Evolutionary conservation across 2,329 filamentous ascomycete genomes (phyloP).

Genomic region (Pseudogymnoascus sp.): DNA sequence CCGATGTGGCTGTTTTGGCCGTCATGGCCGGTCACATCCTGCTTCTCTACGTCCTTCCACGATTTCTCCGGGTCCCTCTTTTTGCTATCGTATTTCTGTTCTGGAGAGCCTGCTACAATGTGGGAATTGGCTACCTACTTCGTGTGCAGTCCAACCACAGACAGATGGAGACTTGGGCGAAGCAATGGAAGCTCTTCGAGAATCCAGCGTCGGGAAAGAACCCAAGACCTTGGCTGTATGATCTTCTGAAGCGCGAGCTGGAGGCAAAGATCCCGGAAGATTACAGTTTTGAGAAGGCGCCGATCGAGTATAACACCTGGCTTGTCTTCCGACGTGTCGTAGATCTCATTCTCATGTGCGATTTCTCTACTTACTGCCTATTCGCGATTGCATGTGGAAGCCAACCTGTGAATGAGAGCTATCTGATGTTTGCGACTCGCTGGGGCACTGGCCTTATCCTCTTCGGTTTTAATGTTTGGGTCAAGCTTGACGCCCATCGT

Average conservation of each 20-base stretch:
- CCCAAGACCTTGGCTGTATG: constrained; percentile 72
- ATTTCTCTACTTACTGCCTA: constrained; percentile 93
- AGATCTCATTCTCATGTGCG: constrained; percentile 96
- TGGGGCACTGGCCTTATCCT: constrained; percentile 72
- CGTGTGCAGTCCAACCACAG: constrained; percentile 84
- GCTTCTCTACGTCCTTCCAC: constrained; percentile 64
- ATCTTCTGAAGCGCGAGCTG: constrained; percentile 76
- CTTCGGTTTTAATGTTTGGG: constrained; percentile 93
- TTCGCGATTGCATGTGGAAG: constrained; percentile 85
- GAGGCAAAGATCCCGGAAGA: constrained; percentile 91
- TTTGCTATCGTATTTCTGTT: constrained; percentile 82
- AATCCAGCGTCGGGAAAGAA: constrained; percentile 72
- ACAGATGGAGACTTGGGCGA: constrained; percentile 78
- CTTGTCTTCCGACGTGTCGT: constrained; percentile 90
- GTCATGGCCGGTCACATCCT: constrained; percentile 70
- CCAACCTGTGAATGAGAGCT: constrained; percentile 62
- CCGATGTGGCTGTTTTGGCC: constrained; percentile 69
- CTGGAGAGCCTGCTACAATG: constrained; percentile 89
- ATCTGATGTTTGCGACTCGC: constrained; percentile 59
- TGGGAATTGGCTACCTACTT: constrained; percentile 83
- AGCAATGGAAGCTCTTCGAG: constrained; percentile 78
- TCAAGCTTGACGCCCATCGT: constrained; percentile 93
- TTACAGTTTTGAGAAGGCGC: constrained; percentile 87
- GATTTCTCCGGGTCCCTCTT: constrained; percentile 58
- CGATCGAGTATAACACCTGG: constrained; percentile 99